Evolutionary conservation across 805 yeast genomes (phyloP).

Genomic region (Candida nitratophila): DNA sequence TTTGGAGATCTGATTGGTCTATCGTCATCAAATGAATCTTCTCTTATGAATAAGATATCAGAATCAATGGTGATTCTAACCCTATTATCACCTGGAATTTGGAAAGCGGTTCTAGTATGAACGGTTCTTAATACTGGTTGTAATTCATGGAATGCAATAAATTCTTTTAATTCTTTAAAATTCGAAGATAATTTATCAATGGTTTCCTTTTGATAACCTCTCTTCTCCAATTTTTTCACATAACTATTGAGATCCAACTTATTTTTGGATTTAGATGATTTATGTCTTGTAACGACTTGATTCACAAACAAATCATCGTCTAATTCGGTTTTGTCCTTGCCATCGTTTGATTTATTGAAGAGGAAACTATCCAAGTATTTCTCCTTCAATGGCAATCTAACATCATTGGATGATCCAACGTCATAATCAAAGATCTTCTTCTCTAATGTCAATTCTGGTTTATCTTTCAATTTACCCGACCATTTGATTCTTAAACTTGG

Average conservation of each 20-base stretch:
- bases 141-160: constrained; percentile 56
- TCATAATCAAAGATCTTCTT: constrained; percentile 63
- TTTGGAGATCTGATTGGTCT: constrained; percentile 86
- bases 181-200: constrained; percentile 46
- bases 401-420: constrained; percentile 40
- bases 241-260: constrained; percentile 36
- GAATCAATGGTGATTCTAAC: constrained; percentile 87
- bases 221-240: constrained; percentile 54
- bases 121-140: constrained; percentile 85
- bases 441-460: constrained; percentile 76
- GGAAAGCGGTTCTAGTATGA: constrained; percentile 91
- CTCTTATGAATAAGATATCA: constrained; percentile 80
- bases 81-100: constrained; percentile 95
- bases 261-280: background rate
- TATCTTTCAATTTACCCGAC: constrained; percentile 76
- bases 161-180: constrained; percentile 53
- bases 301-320: constrained; percentile 29
- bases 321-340: constrained; percentile 3
- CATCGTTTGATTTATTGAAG: constrained; percentile 7
- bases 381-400: constrained; percentile 66
- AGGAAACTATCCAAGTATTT: constrained; percentile 75
- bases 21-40: constrained; percentile 76
- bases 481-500: constrained; percentile 83
- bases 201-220: constrained; percentile 46
- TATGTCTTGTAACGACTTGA: constrained; percentile 1